Conservation (phyloP, 2,329 filamentous ascomycete species). For the Sarocladium kiliense region DNA sequence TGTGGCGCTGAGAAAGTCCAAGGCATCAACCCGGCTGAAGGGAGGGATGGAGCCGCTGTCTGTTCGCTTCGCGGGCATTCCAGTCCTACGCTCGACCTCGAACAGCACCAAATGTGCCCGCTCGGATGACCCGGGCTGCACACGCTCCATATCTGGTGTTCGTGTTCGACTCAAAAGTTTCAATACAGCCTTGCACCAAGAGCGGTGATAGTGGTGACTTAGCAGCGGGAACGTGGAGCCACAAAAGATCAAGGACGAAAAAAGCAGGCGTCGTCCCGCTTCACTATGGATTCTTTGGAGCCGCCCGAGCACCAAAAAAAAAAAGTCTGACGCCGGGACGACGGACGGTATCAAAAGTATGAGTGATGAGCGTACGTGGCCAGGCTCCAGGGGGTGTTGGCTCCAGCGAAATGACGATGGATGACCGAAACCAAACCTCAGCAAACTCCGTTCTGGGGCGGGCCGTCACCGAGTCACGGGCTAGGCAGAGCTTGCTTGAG, state of each 20-base stretch:
- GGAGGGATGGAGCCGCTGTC: neutral
- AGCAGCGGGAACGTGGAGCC: constrained; percentile 1
- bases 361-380: neutral
- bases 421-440: neutral
- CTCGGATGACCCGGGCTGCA: constrained; percentile 1
- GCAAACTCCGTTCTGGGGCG: neutral
- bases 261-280: neutral
- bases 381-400: neutral
- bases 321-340: neutral
- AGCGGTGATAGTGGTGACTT: constrained; percentile 3
- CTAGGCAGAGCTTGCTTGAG: neutral
- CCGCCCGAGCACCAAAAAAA: no score
- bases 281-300: neutral
- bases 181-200: neutral
- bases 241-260: neutral
- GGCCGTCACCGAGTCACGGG: neutral
- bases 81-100: neutral
- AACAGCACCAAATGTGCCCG: neutral
- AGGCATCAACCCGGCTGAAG: neutral
- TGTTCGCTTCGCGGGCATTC: neutral
- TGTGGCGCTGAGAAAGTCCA: neutral
- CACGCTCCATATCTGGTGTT: neutral
- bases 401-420: neutral
- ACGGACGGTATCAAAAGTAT: neutral
- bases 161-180: neutral